phyloP scores from a whole-genome alignment of 2,329 filamentous ascomycete species.

The Exophiala bonariae region DNA sequence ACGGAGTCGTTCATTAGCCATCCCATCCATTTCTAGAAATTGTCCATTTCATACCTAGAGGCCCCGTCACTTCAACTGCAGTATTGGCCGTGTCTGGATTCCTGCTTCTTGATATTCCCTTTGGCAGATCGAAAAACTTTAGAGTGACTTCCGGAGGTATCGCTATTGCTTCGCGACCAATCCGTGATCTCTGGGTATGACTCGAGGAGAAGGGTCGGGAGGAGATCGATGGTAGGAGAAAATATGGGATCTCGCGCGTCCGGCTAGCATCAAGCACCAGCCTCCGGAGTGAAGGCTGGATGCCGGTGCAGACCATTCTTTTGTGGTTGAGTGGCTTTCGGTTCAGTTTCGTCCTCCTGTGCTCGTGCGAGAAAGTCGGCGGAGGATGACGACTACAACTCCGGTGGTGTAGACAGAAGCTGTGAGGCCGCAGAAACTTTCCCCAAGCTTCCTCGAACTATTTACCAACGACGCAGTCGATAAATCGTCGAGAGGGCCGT shows the following conservation, averaged over 20 bases:
- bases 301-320: slow-evolving; percentile 65
- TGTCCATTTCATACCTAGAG: slow-evolving; percentile 60
- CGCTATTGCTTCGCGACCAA: slow-evolving; percentile 77
- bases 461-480: too few relatives aligned
- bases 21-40: slow-evolving; percentile 11
- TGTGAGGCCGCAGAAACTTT: too few relatives aligned
- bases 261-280: slow-evolving; percentile 50
- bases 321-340: too few relatives aligned
- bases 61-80: slow-evolving; percentile 72
- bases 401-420: too few relatives aligned
- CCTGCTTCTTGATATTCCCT: slow-evolving; percentile 59
- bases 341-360: too few relatives aligned
- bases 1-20: slow-evolving; percentile 20
- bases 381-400: too few relatives aligned
- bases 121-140: slow-evolving; percentile 63
- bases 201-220: slow-evolving; percentile 70
- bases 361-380: too few relatives aligned
- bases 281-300: slow-evolving; percentile 61
- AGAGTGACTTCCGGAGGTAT: slow-evolving; percentile 83
- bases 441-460: too few relatives aligned
- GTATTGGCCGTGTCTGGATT: slow-evolving; percentile 63
- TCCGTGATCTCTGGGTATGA: slow-evolving; percentile 69
- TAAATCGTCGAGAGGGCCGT: too few relatives aligned
- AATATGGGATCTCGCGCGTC: slow-evolving; percentile 63
- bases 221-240: slow-evolving; percentile 71